Conservation (phyloP, 2,329 filamentous ascomycete species). For the Beauveria scarabaeidicola region DNA sequence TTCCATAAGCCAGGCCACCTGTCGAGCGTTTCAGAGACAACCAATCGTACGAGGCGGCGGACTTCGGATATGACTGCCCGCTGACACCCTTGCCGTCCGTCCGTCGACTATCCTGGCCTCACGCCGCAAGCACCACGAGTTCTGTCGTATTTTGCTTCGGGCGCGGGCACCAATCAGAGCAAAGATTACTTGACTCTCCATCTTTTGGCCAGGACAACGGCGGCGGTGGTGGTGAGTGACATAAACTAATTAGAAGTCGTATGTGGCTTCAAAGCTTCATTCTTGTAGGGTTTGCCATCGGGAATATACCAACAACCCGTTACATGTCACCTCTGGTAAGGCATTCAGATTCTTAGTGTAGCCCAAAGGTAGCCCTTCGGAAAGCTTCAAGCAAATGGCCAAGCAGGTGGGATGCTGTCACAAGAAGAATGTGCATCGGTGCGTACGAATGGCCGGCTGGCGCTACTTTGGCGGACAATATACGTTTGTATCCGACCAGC, state of each 20-base stretch:
- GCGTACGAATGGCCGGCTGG: slow-evolving; percentile 26
- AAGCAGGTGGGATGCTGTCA: slow-evolving; percentile 29
- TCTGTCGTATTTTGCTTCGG: slow-evolving; percentile 16
- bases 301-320: slow-evolving; percentile 27
- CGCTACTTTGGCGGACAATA: slow-evolving; percentile 40
- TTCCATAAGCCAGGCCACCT: slow-evolving; percentile 32
- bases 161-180: slow-evolving; percentile 19
- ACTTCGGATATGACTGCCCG: slow-evolving; percentile 22
- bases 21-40: slow-evolving; percentile 20
- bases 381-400: slow-evolving; percentile 35
- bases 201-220: slow-evolving; percentile 28
- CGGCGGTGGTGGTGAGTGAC: slow-evolving; percentile 24
- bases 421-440: slow-evolving; percentile 20
- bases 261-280: neutral
- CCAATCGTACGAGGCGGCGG: slow-evolving; percentile 16
- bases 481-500: slow-evolving; percentile 34
- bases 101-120: slow-evolving; percentile 20
- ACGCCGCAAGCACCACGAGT: slow-evolving; percentile 23
- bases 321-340: slow-evolving; percentile 38
- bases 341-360: slow-evolving; percentile 38
- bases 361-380: slow-evolving; percentile 22
- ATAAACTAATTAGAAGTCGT: no score
- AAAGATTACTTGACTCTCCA: slow-evolving; percentile 33
- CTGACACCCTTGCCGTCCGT: slow-evolving; percentile 17
- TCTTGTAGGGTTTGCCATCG: slow-evolving; percentile 25